Evolutionary conservation across 78 protist species (phyloP).

Genomic region (Dictyostelium brefeldianum): DNA sequence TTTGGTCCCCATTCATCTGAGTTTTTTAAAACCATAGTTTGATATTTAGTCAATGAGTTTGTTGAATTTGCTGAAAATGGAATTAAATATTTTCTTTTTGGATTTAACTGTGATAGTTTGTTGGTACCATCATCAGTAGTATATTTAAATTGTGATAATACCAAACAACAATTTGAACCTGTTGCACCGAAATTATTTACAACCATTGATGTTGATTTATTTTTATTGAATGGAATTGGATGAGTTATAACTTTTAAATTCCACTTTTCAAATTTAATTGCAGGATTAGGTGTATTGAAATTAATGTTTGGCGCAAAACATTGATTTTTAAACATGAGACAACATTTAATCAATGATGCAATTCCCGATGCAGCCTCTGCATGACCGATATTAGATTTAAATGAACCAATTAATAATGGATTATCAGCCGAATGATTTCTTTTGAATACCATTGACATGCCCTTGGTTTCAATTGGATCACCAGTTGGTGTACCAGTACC

Average conservation of each 20-base stretch:
- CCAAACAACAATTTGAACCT: constrained; percentile 31
- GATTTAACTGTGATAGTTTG: constrained; percentile 14
- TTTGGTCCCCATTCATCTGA: no score
- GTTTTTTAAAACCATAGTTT: no score
- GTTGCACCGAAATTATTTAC: constrained; percentile 82
- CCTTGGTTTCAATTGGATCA: constrained; percentile 79
- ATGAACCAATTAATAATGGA: constrained; percentile 65
- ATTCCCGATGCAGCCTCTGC: constrained; percentile 57
- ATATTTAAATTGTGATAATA: constrained; percentile 85
- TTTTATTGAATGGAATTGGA: background rate
- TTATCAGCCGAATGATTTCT: background rate
- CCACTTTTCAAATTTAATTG: constrained; percentile 21
- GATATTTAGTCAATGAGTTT: constrained; percentile 25
- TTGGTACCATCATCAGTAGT: no score
- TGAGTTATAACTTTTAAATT: constrained; percentile 25
- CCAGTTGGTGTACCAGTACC: constrained; percentile 87
- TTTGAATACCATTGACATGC: no score
- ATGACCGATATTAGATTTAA: constrained; percentile 89
- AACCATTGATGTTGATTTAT: constrained; percentile 3
- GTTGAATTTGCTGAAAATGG: constrained; percentile 74
- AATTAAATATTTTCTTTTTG: background rate
- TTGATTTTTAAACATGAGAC: constrained; percentile 41
- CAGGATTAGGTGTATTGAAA: constrained; percentile 37
- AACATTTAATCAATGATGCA: constrained; percentile 69
- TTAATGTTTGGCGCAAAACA: constrained; percentile 17